Evolutionary conservation across 164 flowering plant species (phyloP).

Genomic region (Vitis riparia): DNA sequence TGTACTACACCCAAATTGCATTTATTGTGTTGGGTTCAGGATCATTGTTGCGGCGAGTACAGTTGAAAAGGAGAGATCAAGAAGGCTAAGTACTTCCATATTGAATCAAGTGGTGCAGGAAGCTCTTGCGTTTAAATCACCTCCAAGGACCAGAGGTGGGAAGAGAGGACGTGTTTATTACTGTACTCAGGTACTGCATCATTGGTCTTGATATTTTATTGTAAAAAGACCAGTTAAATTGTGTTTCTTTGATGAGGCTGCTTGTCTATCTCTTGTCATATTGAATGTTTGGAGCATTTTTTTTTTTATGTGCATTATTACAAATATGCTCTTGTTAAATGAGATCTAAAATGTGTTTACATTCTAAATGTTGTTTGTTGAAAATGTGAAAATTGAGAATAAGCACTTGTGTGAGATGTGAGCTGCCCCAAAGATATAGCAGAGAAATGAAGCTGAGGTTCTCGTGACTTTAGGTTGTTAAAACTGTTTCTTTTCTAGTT

Average conservation of each 20-base stretch:
- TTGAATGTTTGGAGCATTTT: too few relatives aligned
- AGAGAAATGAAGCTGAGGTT: too few relatives aligned
- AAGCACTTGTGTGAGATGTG: too few relatives aligned
- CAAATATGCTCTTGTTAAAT: too few relatives aligned
- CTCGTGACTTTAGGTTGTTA: too few relatives aligned
- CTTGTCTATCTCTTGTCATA: neutral
- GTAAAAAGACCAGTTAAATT: neutral
- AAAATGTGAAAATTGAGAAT: too few relatives aligned
- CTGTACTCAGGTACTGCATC: conserved; percentile 75
- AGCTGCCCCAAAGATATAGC: too few relatives aligned
- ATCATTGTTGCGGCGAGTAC: conserved; percentile 73
- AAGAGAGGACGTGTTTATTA: conserved; percentile 91
- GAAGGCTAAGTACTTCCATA: conserved; percentile 83
- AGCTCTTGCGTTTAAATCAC: conserved; percentile 88
- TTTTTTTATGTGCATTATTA: too few relatives aligned
- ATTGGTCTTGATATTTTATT: neutral
- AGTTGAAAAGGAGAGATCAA: conserved; percentile 92
- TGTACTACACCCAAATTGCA: neutral
- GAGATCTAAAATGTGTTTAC: too few relatives aligned
- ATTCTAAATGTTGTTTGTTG: too few relatives aligned
- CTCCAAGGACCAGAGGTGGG: conserved; percentile 93
- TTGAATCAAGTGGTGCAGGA: conserved; percentile 90
- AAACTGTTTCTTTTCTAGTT: too few relatives aligned
- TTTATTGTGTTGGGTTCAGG: conserved; percentile 34
- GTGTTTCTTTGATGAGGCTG: neutral